Conservation (phyloP, 1,284 basidiomycete species). For the Naganishia albida region DNA sequence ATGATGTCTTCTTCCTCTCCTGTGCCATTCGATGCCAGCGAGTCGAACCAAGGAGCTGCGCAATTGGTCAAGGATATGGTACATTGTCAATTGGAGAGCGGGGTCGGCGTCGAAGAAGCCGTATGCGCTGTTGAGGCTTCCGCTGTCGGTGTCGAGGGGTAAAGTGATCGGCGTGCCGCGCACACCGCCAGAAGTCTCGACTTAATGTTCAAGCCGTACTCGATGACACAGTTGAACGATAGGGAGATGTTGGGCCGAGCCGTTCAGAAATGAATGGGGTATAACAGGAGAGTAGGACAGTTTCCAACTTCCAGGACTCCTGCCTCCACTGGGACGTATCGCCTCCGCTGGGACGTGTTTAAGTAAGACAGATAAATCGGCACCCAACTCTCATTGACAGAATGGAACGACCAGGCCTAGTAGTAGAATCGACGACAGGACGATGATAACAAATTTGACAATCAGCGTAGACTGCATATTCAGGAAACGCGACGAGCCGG, state of each 20-base stretch:
- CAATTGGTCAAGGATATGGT: constrained; percentile 4
- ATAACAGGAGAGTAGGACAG: no score
- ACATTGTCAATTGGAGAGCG: constrained; percentile 6
- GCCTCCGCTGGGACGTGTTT: no score
- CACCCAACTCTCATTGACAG: no score
- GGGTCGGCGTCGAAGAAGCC: not conserved
- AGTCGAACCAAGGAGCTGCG: not conserved
- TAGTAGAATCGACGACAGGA: no score
- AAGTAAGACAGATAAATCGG: no score
- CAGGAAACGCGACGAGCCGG: no score
- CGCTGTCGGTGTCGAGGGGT: not conserved
- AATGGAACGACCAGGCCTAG: no score
- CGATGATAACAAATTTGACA: no score
- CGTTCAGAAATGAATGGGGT: no score
- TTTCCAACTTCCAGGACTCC: no score
- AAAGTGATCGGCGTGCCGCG: not conserved
- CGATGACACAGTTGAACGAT: not conserved
- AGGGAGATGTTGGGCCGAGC: not conserved
- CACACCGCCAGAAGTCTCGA: not conserved
- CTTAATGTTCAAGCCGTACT: not conserved
- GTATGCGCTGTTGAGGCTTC: not conserved
- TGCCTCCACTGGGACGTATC: no score
- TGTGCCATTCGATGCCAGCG: not conserved
- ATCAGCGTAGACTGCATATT: no score
- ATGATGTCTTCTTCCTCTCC: constrained; percentile 19